Base-by-base conservation (phyloP, 495 filamentous ascomycete species). In the Penicillium dipodomyicola region DNA sequence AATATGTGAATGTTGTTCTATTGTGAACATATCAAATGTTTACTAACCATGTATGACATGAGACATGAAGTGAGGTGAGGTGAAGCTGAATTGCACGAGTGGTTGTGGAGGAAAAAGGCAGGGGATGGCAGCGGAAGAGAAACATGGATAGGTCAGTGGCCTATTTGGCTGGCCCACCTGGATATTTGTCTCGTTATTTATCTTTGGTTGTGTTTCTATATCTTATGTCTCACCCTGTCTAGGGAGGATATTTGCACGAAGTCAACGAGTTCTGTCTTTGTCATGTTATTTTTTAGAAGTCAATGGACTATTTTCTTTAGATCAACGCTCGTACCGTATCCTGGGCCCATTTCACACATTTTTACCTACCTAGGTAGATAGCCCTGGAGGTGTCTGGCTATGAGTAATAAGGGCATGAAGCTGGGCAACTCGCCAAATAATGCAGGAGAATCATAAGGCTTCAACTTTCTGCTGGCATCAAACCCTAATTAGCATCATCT, bases 121-220 rank as follows among this genome's bases (percentile, higher is more conserved):
- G 8, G 30, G 40, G 6, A 17, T 32, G 25, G 37, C 19, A 43
- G 17, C 0, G 14, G 20, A 15, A 53, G 29, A 25, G 43, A 35
- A 37, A 12, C 42, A 46, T 39, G 42, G 52, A 54, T 54, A 47
- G 20, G 52, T 35, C 43, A 54, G 9, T 2, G 43, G 52, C 30
- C 42, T 46, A 44, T 47, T 11, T 54, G 52, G 52, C 52, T 54
- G 42, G 52, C 46, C 42, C 43, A 22, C 52, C 42, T 9, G 23
- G 33, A 27, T 54, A 46, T 39, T 29, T 46, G 25, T 9, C 4
- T 9, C 12, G 23, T n/a, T 52, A 27, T 39, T 39, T 39, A 40
- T 54, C 43, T 54, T 22, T 33, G 52, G 52, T 27, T 14, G n/a
- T 54, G 58, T 63, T 57, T 63, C 40, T 54, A n/a, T 50, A 30